Percentiles rank a stretch among this genome's conserved stretches.
Evolutionary conservation across 768 basidiomycete genomes (phyloP).

Genomic region (Chalciporus sphaerocephalus): DNA sequence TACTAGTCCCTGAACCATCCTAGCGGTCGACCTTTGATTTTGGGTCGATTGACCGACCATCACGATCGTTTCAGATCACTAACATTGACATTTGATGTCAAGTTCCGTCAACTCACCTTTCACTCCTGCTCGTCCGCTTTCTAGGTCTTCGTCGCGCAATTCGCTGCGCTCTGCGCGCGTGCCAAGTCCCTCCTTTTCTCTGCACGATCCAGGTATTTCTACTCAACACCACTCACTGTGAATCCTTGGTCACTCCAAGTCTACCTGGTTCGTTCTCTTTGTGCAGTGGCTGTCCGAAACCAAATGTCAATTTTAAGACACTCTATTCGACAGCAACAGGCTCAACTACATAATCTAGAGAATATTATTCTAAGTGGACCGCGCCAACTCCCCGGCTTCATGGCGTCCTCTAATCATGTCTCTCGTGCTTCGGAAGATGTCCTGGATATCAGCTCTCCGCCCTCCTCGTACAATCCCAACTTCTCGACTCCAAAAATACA

Average conservation of each 20-base stretch:
- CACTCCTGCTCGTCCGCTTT: slow-evolving; percentile 34
- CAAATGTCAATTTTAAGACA: slow-evolving; percentile 82
- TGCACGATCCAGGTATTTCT: slow-evolving; percentile 64
- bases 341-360: slow-evolving; percentile 68
- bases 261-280: slow-evolving; percentile 25
- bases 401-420: slow-evolving; percentile 38
- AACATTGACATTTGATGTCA: slow-evolving; percentile 29
- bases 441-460: slow-evolving; percentile 30
- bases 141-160: slow-evolving; percentile 47
- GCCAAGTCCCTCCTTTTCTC: slow-evolving; percentile 49
- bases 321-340: slow-evolving; percentile 79
- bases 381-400: slow-evolving; percentile 49
- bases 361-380: slow-evolving; percentile 63
- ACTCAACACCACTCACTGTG: slow-evolving; percentile 17
- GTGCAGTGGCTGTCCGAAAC: slow-evolving; percentile 65
- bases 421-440: slow-evolving; percentile 34
- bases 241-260: slow-evolving; percentile 20
- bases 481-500: slow-evolving; percentile 45
- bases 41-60: slow-evolving; percentile 18
- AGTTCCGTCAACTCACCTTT: slow-evolving; percentile 32
- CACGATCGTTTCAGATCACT: slow-evolving; percentile 25
- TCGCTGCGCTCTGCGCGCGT: slow-evolving; percentile 48
- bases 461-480: slow-evolving; percentile 30
- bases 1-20: slow-evolving; percentile 7
- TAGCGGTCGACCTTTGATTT: slow-evolving; percentile 8